Conservation (phyloP, 257 asterid species). For the Nicotiana undulata region DNA sequence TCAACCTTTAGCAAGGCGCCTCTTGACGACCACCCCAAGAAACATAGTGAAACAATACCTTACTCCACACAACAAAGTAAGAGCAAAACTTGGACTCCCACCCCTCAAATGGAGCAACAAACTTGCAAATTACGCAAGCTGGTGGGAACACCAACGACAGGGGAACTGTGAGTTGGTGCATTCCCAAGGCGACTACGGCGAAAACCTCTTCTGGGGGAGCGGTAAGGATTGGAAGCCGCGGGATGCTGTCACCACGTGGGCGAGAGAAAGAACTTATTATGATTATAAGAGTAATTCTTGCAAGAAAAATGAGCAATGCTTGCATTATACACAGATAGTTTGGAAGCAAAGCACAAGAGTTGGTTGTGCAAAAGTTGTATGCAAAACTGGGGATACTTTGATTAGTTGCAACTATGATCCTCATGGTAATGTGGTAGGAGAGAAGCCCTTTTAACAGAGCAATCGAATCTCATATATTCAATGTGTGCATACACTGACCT, state of each 20-base stretch:
- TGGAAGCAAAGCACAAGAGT: slow-evolving; percentile 12
- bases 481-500: neutral
- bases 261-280: slow-evolving; percentile 6
- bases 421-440: slow-evolving; percentile 16
- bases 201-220: slow-evolving; percentile 18
- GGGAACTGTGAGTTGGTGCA: slow-evolving; percentile 12
- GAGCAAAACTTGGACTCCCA: slow-evolving; percentile 15
- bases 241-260: slow-evolving; percentile 9
- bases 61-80: slow-evolving; percentile 9
- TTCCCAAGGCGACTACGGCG: slow-evolving; percentile 12
- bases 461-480: neutral
- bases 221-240: slow-evolving; percentile 13
- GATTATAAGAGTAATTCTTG: slow-evolving; percentile 11
- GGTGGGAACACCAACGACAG: slow-evolving; percentile 5
- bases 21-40: neutral
- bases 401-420: slow-evolving; percentile 18
- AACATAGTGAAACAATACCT: slow-evolving; percentile 10
- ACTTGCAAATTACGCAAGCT: slow-evolving; percentile 12
- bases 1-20: neutral
- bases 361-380: slow-evolving; percentile 14
- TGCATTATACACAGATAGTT: slow-evolving; percentile 16
- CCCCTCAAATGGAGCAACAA: slow-evolving; percentile 15
- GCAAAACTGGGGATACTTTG: slow-evolving; percentile 13
- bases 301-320: slow-evolving; percentile 9
- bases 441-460: slow-evolving; percentile 8